Evolutionary conservation across 306 rosid species (phyloP), one percentile per base, ranked within the genome.

Genomic region (Gastrolobium villosum): DNA sequence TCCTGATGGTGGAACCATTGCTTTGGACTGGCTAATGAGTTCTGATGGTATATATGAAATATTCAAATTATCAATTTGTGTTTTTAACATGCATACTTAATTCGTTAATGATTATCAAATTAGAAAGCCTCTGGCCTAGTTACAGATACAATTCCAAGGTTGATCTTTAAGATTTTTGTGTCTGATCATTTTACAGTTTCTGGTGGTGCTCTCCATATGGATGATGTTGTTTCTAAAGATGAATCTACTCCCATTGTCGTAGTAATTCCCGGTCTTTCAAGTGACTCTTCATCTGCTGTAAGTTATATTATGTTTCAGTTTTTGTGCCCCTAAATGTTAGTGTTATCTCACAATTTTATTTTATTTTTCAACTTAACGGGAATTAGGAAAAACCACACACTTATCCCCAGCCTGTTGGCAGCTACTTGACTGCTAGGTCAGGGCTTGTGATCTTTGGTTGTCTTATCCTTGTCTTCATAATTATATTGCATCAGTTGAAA

Each of bases 241-340:
- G 91, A 90, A 39, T 78, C 84, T 8, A 88, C 87, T 55, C 98
- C 97, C 48, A 82, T 91, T 70, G 81, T 93, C 81, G 15, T 91
- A 56, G 88, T 90, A 30, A 85, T 93, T 81, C 98, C 98, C 78
- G 98, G 98, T 75, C 85, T 93, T 69, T 91, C 98, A 20, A 93
- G 97, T 68, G 98, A 93, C 72, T 93, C 98, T 54, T 55, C 86
- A 26, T 88, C 98, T 59, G 62, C 95, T 75, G 97, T 93, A 88
- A 89, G 98, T 82, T 79, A 79, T 48, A 4, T 68, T 77, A 7
- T 66, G 36, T 34, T 35, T 65, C 70, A 44, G 20, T 67, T 65
- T 32, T 4, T 72, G 34, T 32, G 13, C 53, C 48, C 75, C 34
- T 31, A 15, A 52, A 14, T 72, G 57, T 52, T 65, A 13, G 73